phyloP scores from a whole-genome alignment of 495 filamentous ascomycete genomes.

The Neurospora africana region DNA sequence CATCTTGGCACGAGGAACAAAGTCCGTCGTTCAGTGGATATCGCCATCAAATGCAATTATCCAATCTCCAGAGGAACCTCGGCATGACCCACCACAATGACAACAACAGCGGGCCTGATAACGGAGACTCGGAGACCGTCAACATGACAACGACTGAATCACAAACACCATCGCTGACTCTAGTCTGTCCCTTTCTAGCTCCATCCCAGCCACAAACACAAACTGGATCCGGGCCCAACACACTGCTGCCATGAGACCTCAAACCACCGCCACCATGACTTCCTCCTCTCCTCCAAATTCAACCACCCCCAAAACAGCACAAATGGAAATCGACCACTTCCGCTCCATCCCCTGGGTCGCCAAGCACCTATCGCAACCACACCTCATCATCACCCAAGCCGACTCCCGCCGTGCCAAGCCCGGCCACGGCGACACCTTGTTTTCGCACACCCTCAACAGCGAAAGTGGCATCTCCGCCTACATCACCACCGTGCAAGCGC shows the following conservation, averaged over 20 bases:
- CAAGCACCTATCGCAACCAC: conserved; percentile 31
- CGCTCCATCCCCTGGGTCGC: conserved; percentile 47
- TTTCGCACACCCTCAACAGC: conserved; percentile 45
- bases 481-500: conserved; percentile 40
- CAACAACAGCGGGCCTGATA: background rate
- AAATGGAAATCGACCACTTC: conserved; percentile 35
- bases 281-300: background rate
- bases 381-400: conserved; percentile 10
- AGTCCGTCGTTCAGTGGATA: background rate
- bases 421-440: conserved; percentile 41
- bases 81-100: background rate
- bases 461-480: conserved; percentile 41
- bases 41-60: background rate
- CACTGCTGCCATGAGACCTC: background rate
- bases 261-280: background rate
- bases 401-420: conserved; percentile 35
- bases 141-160: background rate
- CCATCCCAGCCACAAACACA: background rate
- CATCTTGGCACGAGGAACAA: too few relatives aligned
- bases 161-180: background rate
- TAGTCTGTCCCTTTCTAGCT: background rate
- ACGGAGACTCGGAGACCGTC: background rate
- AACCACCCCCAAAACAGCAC: background rate
- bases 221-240: background rate
- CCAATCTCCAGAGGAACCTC: background rate